phyloP scores from a whole-genome alignment of 257 asterid species.

The Solanum neorickii region DNA sequence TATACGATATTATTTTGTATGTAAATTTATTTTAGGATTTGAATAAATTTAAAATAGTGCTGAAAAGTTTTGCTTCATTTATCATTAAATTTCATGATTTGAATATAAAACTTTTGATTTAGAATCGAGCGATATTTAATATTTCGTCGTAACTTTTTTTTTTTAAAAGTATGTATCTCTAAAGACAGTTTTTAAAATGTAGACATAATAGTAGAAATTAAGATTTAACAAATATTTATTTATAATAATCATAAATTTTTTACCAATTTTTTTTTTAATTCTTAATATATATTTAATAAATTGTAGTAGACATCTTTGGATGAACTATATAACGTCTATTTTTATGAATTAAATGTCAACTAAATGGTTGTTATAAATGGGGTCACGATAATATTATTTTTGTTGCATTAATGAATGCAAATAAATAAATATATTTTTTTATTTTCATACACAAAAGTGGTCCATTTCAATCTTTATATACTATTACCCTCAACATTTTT shows the following conservation, averaged over 20 bases:
- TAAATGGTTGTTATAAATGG: background rate
- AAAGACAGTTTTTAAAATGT: background rate
- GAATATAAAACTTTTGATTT: background rate
- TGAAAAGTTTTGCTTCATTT: background rate
- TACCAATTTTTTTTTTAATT: background rate
- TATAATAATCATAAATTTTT: background rate
- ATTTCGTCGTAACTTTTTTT: background rate
- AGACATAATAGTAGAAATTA: background rate
- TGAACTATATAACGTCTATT: background rate
- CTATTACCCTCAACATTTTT: background rate
- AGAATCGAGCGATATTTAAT: background rate
- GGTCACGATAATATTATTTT: background rate
- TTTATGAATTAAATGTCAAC: background rate
- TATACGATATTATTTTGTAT: too few relatives aligned
- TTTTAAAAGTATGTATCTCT: background rate
- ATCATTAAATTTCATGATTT: background rate
- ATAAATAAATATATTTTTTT: background rate
- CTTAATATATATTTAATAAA: background rate
- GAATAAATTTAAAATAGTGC: background rate
- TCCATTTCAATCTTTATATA: background rate
- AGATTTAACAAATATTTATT: background rate
- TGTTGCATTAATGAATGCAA: background rate
- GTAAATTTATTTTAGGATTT: too few relatives aligned
- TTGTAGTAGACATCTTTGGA: background rate
- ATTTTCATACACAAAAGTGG: background rate